phyloP scores from a whole-genome alignment of 352 stramenopile species.

The Phytopythium delawarense region DNA sequence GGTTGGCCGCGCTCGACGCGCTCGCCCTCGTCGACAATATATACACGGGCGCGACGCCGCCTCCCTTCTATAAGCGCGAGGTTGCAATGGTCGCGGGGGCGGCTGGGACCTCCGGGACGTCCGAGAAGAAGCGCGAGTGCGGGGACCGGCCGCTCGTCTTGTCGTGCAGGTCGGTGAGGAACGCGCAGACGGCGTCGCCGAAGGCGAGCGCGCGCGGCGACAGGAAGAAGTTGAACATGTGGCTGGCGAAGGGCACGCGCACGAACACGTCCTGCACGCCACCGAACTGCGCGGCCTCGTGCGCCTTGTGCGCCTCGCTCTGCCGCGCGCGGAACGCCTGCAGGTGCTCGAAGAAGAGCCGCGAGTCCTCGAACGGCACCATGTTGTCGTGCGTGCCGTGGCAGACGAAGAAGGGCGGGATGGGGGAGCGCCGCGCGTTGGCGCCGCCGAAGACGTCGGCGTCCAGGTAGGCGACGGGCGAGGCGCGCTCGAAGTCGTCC shows the following conservation, averaged over 20 bases:
- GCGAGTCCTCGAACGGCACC: slow-evolving; percentile 50
- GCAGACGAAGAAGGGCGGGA: slow-evolving; percentile 56
- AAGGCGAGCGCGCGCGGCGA: slow-evolving; percentile 52
- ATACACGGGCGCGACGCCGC: not conserved
- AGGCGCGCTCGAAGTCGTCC: slow-evolving; percentile 49
- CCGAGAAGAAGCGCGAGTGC: slow-evolving; percentile 18
- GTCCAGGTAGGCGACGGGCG: slow-evolving; percentile 43
- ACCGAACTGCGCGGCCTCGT: slow-evolving; percentile 19
- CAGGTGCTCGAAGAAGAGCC: slow-evolving; percentile 53
- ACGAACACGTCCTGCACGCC: slow-evolving; percentile 54
- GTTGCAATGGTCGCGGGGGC: not conserved
- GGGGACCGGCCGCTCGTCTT: slow-evolving; percentile 36
- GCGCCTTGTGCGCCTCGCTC: slow-evolving; percentile 12
- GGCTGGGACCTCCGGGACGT: slow-evolving; percentile 8
- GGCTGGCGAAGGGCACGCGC: slow-evolving; percentile 40
- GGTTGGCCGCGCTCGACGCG: not conserved
- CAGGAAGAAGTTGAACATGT: slow-evolving; percentile 63
- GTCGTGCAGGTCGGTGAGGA: slow-evolving; percentile 48
- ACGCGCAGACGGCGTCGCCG: slow-evolving; percentile 46
- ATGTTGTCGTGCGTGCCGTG: slow-evolving; percentile 61
- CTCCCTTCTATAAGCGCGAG: slow-evolving; percentile 5
- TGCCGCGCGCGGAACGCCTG: slow-evolving; percentile 29
- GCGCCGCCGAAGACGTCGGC: slow-evolving; percentile 11
- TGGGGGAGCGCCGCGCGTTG: slow-evolving; percentile 12
- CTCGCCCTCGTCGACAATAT: not conserved